Conservation (phyloP, 2,329 filamentous ascomycete genomes). For the Cercospora zeae-maydis region DNA sequence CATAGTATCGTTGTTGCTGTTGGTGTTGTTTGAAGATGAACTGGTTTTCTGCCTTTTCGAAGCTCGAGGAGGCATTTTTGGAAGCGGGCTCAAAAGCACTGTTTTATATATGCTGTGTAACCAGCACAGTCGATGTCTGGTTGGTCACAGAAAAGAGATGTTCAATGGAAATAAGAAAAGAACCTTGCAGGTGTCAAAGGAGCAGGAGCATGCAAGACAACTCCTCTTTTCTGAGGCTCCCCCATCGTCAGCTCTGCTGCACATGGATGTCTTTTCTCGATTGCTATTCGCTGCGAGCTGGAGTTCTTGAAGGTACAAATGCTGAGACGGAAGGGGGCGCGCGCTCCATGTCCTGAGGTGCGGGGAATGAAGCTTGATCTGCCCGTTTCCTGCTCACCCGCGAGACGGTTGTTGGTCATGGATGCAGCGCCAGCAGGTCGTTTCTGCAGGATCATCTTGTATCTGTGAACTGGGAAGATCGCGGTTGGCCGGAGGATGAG, state of each 20-base stretch:
- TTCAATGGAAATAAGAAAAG: constrained; percentile 11
- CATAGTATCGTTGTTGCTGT: constrained; percentile 17
- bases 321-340: not conserved
- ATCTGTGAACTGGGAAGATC: constrained; percentile 1
- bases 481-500: constrained; percentile 15
- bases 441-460: not conserved
- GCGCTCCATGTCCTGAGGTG: not conserved
- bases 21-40: not conserved
- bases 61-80: constrained; percentile 16
- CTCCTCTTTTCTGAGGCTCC: constrained; percentile 9
- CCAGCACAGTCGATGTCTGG: constrained; percentile 12
- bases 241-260: not conserved
- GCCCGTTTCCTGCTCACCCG: not conserved
- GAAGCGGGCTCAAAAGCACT: not conserved
- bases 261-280: not conserved
- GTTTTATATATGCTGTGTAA: constrained; percentile 12
- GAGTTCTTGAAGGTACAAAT: not conserved
- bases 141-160: not conserved
- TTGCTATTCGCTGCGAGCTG: not conserved
- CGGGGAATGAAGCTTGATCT: not conserved
- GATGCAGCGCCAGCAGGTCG: not conserved
- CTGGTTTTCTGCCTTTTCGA: constrained; percentile 24
- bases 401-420: not conserved
- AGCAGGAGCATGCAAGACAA: not conserved
- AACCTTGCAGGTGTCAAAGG: not conserved